Evolutionary conservation across 768 basidiomycete species (phyloP).

Genomic region (Piloderma croceum): DNA sequence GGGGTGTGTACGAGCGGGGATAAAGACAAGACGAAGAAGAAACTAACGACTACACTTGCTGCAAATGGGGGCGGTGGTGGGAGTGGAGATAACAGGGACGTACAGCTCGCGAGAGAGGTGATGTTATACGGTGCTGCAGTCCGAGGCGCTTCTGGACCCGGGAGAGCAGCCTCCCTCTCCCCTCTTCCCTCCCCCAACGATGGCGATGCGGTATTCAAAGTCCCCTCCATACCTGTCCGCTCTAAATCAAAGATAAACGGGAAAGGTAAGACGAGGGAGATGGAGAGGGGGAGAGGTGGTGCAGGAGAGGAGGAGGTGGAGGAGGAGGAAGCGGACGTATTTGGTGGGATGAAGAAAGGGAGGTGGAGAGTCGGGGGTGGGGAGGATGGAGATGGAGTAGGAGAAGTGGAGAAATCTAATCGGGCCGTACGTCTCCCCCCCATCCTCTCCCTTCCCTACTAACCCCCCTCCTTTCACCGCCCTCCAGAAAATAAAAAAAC

Average conservation of each 20-base stretch:
- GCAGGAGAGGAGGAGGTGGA: constrained; percentile 11
- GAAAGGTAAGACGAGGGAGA: constrained; percentile 30
- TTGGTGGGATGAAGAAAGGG: constrained; percentile 21
- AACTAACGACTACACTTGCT: constrained; percentile 16
- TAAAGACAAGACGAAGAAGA: constrained; percentile 22
- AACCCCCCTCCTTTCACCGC: neutral
- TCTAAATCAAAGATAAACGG: constrained; percentile 30
- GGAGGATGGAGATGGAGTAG: constrained; percentile 12
- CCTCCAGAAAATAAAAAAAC: neutral
- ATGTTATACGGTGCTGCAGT: neutral
- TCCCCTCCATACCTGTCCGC: constrained; percentile 40
- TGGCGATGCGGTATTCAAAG: constrained; percentile 32
- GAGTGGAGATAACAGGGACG: constrained; percentile 17
- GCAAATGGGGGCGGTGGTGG: constrained; percentile 3
- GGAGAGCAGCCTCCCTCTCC: too few relatives aligned
- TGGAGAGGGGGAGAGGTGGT: constrained; percentile 26
- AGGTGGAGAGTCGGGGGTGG: constrained; percentile 25
- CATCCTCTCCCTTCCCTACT: neutral
- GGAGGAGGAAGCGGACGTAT: constrained; percentile 26
- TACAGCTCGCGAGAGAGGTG: constrained; percentile 10
- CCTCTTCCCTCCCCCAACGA: too few relatives aligned
- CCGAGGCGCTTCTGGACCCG: too few relatives aligned
- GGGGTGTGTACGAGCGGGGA: constrained; percentile 22
- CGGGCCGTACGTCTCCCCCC: constrained; percentile 43
- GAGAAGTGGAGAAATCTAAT: constrained; percentile 49